A percentile compares a stretch with the other conserved stretches of the same genome.
Conservation (phyloP, 805 yeast species). For the Nakazawaea sp. region DNA sequence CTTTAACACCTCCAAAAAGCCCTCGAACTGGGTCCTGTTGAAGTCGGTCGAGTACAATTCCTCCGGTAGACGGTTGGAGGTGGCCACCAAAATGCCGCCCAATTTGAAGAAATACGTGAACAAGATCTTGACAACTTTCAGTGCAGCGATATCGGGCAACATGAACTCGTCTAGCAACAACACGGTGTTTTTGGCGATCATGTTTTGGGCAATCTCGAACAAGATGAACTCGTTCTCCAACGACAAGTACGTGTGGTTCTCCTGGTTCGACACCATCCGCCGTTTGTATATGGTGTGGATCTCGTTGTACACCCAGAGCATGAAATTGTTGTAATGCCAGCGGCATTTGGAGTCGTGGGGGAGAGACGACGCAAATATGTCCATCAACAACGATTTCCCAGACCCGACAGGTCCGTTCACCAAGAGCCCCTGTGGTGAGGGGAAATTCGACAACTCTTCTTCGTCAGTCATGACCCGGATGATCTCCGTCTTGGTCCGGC, state of each 20-base stretch:
- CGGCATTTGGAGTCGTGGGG: conserved; percentile 60
- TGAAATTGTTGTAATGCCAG: conserved; percentile 68
- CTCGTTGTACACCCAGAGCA: conserved; percentile 59
- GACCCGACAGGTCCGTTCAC: conserved; percentile 67
- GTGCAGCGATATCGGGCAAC: conserved; percentile 72
- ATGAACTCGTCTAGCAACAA: conserved; percentile 67
- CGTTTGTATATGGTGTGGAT: conserved; percentile 49
- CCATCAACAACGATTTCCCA: conserved; percentile 71
- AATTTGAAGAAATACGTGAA: conserved; percentile 65
- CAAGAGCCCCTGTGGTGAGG: conserved; percentile 59
- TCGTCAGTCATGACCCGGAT: conserved; percentile 50
- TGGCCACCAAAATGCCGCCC: conserved; percentile 72
- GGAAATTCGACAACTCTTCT: conserved; percentile 45
- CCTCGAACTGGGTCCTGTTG: conserved; percentile 47
- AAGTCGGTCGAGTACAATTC: conserved; percentile 64
- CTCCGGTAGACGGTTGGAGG: conserved; percentile 67
- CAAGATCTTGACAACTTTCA: conserved; percentile 56
- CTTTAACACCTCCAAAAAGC: conserved; percentile 50
- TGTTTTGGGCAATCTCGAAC: conserved; percentile 59
- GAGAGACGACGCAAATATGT: conserved; percentile 57
- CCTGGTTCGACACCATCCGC: conserved; percentile 25
- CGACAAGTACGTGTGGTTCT: conserved; percentile 24
- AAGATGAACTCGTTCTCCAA: conserved; percentile 58
- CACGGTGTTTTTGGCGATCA: conserved; percentile 52
- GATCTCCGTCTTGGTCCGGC: conserved; percentile 26